These are phyloP conservation scores for Clathrus columnatus DNA, from an alignment of 768 basidiomycete species.

Conservation along the genomic window DNA sequence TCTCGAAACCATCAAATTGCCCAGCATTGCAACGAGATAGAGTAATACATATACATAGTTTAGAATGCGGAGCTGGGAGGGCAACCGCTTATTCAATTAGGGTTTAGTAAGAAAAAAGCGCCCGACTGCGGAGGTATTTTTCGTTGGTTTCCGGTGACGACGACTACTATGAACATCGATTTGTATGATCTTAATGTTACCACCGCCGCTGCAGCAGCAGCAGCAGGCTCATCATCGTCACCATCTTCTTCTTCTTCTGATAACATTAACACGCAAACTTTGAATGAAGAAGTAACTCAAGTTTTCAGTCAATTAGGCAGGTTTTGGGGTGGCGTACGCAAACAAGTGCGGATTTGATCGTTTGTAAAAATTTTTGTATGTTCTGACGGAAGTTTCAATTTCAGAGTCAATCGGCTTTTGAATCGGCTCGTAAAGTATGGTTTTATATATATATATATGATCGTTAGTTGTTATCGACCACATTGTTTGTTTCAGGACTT, in stretches of 20 bases:
- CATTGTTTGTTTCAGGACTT: slow-evolving; percentile 35
- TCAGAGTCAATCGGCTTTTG: slow-evolving; percentile 62
- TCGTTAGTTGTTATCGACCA: background rate
- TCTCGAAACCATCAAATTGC: no score
- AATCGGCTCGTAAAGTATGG: slow-evolving; percentile 52
- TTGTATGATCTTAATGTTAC: slow-evolving; percentile 4
- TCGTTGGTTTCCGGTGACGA: no score
- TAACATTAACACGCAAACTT: no score
- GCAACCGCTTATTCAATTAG: no score
- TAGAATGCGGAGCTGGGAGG: background rate
- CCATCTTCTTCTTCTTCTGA: no score
- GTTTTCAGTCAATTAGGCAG: slow-evolving; percentile 80
- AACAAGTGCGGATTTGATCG: slow-evolving; percentile 49
- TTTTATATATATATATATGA: background rate
- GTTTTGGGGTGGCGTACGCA: slow-evolving; percentile 88
- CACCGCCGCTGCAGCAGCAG: background rate
- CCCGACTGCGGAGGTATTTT: background rate
- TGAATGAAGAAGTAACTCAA: slow-evolving; percentile 84
- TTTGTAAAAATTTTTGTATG: background rate
- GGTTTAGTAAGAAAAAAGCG: no score
- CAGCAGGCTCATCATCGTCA: no score
- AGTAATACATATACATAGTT: no score
- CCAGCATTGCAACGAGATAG: no score
- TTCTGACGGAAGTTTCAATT: background rate
- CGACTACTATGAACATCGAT: background rate